Conservation (phyloP, 805 yeast species). For the Saccharomycopsis javanensis region DNA sequence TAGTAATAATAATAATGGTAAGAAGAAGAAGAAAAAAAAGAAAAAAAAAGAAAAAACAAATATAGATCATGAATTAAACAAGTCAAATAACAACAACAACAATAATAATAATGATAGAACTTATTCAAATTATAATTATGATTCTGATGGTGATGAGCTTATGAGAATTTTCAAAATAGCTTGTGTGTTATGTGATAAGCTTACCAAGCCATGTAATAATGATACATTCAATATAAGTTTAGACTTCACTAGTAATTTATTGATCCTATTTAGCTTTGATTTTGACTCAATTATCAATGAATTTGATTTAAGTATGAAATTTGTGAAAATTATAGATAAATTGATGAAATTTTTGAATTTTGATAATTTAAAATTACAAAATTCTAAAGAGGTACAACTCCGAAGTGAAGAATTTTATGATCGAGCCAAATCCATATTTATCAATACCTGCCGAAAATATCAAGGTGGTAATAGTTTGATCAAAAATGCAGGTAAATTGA, state of each 20-base stretch:
- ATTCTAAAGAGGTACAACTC: background rate
- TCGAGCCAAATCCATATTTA: background rate
- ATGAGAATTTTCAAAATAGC: background rate
- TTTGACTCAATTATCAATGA: background rate
- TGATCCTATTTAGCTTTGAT: conserved; percentile 11
- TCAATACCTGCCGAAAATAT: background rate
- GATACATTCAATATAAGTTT: conserved; percentile 17
- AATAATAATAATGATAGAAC: background rate
- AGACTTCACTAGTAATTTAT: conserved; percentile 10
- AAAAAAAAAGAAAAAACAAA: background rate
- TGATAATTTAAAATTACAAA: conserved; percentile 1
- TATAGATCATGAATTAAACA: no score
- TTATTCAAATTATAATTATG: background rate
- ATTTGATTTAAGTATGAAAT: conserved; percentile 7
- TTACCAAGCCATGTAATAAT: conserved; percentile 18
- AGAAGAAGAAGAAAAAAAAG: background rate
- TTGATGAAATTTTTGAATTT: conserved; percentile 1
- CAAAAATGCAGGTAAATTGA: background rate
- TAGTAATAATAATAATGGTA: background rate
- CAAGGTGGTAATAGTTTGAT: background rate
- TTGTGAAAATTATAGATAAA: conserved; percentile 7
- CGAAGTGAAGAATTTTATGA: background rate
- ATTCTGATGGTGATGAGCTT: background rate
- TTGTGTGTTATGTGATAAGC: conserved; percentile 14
- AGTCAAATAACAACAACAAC: no score